Percentiles rank a stretch among this genome's conserved stretches.
phyloP scores from a whole-genome alignment of 2,329 filamentous ascomycete species.

The Colletotrichum brevisporum region DNA sequence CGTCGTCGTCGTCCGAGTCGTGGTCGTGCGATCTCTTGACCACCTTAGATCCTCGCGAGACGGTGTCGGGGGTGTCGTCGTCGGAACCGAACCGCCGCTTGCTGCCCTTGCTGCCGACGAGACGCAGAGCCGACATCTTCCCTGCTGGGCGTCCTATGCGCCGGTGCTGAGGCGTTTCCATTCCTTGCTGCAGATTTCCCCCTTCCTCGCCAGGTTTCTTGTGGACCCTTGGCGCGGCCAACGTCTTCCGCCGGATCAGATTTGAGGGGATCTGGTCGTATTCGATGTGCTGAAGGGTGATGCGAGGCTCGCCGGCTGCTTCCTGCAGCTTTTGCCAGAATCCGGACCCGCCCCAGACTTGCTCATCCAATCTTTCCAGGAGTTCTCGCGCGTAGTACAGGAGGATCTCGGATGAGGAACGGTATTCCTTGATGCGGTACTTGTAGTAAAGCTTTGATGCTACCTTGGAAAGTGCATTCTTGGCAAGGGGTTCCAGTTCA shows the following conservation, averaged over 20 bases:
- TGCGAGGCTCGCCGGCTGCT: constrained; percentile 30
- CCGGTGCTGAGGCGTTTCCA: constrained; percentile 29
- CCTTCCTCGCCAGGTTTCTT: background rate
- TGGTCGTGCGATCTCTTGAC: constrained; percentile 52
- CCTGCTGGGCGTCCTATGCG: constrained; percentile 53
- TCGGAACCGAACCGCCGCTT: constrained; percentile 61
- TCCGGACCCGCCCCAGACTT: constrained; percentile 48
- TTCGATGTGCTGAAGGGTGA: constrained; percentile 14
- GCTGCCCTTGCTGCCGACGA: constrained; percentile 49
- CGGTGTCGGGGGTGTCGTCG: constrained; percentile 54
- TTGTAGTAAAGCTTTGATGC: constrained; percentile 52
- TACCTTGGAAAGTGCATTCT: constrained; percentile 44
- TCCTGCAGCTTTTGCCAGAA: constrained; percentile 49
- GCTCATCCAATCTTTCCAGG: constrained; percentile 26
- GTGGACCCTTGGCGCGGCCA: background rate
- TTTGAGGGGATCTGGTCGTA: constrained; percentile 20
- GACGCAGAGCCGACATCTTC: constrained; percentile 61
- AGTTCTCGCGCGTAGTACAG: constrained; percentile 55
- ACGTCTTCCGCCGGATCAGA: constrained; percentile 17
- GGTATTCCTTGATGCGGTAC: constrained; percentile 54
- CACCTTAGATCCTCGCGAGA: constrained; percentile 51
- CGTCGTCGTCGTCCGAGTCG: constrained; percentile 51
- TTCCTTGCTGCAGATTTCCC: background rate
- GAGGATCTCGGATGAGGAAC: constrained; percentile 49
- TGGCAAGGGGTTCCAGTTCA: constrained; percentile 41